Base-by-base conservation (phyloP, 2,329 filamentous ascomycete species). In the Xylaria sp. region DNA sequence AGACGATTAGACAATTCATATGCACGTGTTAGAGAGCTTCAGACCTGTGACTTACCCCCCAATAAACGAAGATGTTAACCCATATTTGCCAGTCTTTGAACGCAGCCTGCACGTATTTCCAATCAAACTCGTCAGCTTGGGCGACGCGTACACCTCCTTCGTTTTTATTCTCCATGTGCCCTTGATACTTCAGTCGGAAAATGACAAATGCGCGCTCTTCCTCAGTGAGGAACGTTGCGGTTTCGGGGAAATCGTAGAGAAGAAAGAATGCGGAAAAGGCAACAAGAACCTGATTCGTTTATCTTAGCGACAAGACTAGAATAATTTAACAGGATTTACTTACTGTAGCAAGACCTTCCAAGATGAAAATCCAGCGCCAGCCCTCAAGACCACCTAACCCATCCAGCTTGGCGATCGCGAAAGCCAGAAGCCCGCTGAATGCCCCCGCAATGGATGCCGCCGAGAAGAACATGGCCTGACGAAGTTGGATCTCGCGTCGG, bases 81-180 rank as follows among this genome's bases (percentile, higher is more conserved):
- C 83, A 86, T 53, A 93, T 94, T 80, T 97, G 95, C 90, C 92
- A 96, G 75, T 97, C 93, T 43, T 84, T 88, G 53, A 95, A 81
- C 1, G 90, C 90, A 8, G 88, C 85, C 86, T 88, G 89, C 66
- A 96, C 88, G 75, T 94, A 96, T 15, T 83, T 82, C 87, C 90
- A 91, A 70, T 89, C 85, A 77, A 96, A 96, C 57, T 90, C 86
- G 72, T 96, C 93, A 46, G 92, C 87, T 73, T 91, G 85, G 0
- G 90, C 91, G 23, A 85, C 81, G 4, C 76, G 78, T 1, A 72
- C 65, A 1, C 71, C 73, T 0, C 66, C 66, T 41, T 68, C 57
- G 23, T 72, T 63, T 56, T 70, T 55, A 15, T 20, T 87, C 75
- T 92, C 70, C 46, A 60, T 88, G 69, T 90, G 81, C 73, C 76